These are phyloP conservation scores for Ogataea nonfermentans DNA, from an alignment of 805 yeast species.

Conservation along the genomic window DNA sequence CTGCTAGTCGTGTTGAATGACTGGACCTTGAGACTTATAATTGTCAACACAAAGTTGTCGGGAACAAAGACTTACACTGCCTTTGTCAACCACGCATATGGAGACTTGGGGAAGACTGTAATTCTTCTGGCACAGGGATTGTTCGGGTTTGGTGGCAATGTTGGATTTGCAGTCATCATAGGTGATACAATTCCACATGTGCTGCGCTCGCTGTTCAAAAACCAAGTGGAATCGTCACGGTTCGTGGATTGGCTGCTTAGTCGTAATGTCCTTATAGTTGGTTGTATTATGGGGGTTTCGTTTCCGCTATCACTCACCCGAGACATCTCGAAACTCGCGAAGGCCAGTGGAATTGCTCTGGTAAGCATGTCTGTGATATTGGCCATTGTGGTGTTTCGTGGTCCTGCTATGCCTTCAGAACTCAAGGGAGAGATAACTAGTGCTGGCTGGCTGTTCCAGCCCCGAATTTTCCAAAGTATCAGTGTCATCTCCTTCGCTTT, in stretches of 20 bases:
- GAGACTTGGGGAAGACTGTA: conserved; percentile 62
- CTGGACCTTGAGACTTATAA: conserved; percentile 81
- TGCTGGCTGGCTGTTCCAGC: conserved; percentile 51
- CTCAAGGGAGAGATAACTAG: conserved; percentile 48
- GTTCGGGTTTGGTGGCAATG: conserved; percentile 92
- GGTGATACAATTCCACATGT: conserved; percentile 97
- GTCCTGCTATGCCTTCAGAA: conserved; percentile 54
- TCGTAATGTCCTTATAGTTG: conserved; percentile 66
- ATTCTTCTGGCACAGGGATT: conserved; percentile 76
- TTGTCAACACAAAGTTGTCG: conserved; percentile 74
- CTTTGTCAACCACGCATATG: conserved; percentile 78
- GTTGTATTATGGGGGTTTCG: conserved; percentile 70
- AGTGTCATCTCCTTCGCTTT: conserved; percentile 94
- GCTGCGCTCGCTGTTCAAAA: conserved; percentile 60
- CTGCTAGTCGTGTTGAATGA: conserved; percentile 71
- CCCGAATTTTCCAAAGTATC: conserved; percentile 79
- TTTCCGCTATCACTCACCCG: conserved; percentile 78
- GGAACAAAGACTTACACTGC: conserved; percentile 81
- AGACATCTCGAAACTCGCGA: conserved; percentile 82
- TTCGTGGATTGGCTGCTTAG: conserved; percentile 55
- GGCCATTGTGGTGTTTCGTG: conserved; percentile 66
- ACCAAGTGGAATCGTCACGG: conserved; percentile 33
- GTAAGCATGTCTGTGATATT: conserved; percentile 82
- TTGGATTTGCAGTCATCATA: conserved; percentile 91
- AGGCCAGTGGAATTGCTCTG: conserved; percentile 82